Percentiles rank a stretch among this genome's conserved stretches.
phyloP scores from a whole-genome alignment of 768 basidiomycete species.

The Amanita pseudoporphyria region DNA sequence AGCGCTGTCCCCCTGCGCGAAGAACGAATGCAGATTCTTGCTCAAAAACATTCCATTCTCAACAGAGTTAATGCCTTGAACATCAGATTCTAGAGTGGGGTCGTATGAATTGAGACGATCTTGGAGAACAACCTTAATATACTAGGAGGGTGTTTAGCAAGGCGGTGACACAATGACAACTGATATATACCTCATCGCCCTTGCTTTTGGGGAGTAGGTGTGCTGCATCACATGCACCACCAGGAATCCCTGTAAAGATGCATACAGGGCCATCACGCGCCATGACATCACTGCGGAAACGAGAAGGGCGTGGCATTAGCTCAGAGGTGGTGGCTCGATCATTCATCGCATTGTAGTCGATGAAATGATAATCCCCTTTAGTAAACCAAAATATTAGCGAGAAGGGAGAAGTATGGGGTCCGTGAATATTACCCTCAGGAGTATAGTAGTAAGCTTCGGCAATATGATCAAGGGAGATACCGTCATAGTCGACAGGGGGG shows the following conservation, averaged over 20 bases:
- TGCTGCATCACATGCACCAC: neutral
- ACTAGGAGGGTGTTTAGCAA: slow-evolving; percentile 7
- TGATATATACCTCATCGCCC: too few species aligned
- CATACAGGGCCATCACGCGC: too few species aligned
- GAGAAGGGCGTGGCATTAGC: neutral
- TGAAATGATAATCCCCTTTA: too few species aligned
- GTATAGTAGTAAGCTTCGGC: too few species aligned
- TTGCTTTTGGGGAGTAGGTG: too few species aligned
- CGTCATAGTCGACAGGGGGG: slow-evolving; percentile 12
- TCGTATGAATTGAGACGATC: slow-evolving; percentile 1
- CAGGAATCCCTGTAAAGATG: neutral
- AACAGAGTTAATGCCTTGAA: too few species aligned
- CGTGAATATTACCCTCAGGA: slow-evolving; percentile 8
- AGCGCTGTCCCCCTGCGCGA: neutral
- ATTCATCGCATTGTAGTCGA: too few species aligned
- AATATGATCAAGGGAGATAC: too few species aligned
- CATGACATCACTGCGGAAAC: slow-evolving; percentile 2
- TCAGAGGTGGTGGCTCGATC: too few species aligned
- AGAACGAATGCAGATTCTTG: too few species aligned
- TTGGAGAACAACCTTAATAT: slow-evolving; percentile 7
- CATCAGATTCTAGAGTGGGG: too few species aligned
- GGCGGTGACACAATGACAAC: neutral
- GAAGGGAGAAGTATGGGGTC: slow-evolving; percentile 2
- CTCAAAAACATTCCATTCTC: too few species aligned
- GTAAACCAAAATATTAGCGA: neutral